A percentile compares a stretch with the other conserved stretches of the same genome.
Conservation (phyloP, 2,329 filamentous ascomycete genomes). For the Tolypocladium capitatum region DNA sequence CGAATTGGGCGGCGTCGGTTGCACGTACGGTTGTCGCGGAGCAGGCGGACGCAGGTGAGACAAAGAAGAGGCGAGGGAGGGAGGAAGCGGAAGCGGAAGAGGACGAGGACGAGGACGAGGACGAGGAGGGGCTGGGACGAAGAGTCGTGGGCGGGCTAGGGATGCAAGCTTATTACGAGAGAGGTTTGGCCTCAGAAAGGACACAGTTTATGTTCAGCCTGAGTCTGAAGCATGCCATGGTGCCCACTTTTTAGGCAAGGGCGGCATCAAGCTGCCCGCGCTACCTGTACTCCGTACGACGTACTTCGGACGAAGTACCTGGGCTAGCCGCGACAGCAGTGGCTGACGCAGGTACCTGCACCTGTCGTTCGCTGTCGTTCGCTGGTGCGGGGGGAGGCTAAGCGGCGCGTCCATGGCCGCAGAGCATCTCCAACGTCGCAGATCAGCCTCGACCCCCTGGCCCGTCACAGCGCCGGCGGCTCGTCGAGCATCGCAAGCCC, state of each 20-base stretch:
- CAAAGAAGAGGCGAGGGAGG: background rate
- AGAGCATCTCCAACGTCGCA: background rate
- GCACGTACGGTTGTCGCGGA: background rate
- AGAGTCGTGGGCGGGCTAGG: too few species aligned
- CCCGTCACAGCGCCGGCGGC: background rate
- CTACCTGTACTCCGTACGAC: too few species aligned
- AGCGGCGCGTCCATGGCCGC: too few species aligned
- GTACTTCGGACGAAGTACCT: too few species aligned
- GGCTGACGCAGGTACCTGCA: background rate
- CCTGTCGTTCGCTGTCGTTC: too few species aligned
- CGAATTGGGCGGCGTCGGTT: background rate
- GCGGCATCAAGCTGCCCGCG: too few species aligned
- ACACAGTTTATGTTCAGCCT: too few species aligned
- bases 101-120: background rate
- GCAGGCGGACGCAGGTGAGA: background rate
- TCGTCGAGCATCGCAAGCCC: constrained; percentile 27
- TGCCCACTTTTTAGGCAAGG: background rate
- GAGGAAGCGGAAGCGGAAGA: background rate
- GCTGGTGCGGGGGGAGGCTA: too few species aligned
- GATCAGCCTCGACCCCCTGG: background rate
- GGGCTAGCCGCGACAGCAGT: too few species aligned
- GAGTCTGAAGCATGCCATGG: too few species aligned
- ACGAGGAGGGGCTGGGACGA: background rate
- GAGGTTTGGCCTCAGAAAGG: too few species aligned
- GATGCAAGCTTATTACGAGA: too few species aligned